Evolutionary conservation across 2,329 filamentous ascomycete species (phyloP), one percentile per base, ranked within the genome.

Genomic region (Clonostachys chloroleuca): DNA sequence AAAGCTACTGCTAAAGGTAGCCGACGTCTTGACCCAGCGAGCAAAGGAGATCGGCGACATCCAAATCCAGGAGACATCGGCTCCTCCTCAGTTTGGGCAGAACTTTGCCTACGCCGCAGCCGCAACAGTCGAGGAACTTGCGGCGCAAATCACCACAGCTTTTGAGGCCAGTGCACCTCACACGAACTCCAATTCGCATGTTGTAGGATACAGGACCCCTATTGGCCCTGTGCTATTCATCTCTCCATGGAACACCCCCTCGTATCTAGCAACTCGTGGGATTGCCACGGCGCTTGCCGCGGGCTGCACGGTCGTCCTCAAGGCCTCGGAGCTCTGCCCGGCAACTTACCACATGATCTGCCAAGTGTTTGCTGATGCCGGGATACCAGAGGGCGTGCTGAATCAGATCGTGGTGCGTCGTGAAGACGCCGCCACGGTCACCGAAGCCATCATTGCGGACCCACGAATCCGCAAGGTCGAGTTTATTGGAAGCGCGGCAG

Each of bases 301-400:
- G 1, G 86, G 86, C 18, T 89, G 89, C 63, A 87, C 86, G 0
- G 75, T 77, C 34, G 72, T 90, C 14, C 66, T 89, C 49, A 89
- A 89, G 61, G 83, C 78, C 9, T 80, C 81, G 6, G 86, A 89
- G 61, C 61, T 81, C 14, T 77, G 78, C 5, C 86, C 86, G 1
- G 75, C 77, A 44, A 78, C 72, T 39, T 79, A 80, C 58, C 81
- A 77, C 69, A 73, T 72, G 10, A 69, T 90, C 39, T 80, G 72
- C 16, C 72, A 74, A 20, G 69, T 83, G 41, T 74, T 88, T 59
- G 78, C 77, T 52, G 79, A 87, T 54, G 88, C 87, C 8, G 88
- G 88, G 10, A 72, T 92, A 18, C 88, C 88, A 0, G 72, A 72
- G 2, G 89, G 87, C 20, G 83, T 79, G 4, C 64, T 92, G 43